phyloP scores from a whole-genome alignment of 2,329 filamentous ascomycete species.

The Leptographium galeiforme region DNA sequence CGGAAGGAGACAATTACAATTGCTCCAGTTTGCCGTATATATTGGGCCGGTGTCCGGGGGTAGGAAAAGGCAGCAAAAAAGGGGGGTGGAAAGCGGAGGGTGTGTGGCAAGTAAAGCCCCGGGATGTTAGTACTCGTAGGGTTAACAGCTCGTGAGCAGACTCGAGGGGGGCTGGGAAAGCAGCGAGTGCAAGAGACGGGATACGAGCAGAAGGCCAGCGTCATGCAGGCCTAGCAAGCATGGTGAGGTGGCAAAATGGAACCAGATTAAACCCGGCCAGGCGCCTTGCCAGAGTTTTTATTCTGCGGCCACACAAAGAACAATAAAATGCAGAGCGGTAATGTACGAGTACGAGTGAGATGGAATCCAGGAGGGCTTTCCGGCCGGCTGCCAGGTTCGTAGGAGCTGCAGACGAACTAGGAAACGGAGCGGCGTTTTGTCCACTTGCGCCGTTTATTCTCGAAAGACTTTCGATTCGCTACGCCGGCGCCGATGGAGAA shows the following conservation, averaged over 20 bases:
- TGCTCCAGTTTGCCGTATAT: neutral
- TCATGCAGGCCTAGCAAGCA: constrained; percentile 25
- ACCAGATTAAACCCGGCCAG: constrained; percentile 12
- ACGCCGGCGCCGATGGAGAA: neutral
- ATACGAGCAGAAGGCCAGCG: constrained; percentile 9
- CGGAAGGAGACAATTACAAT: neutral
- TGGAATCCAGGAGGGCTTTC: neutral
- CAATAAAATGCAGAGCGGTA: neutral
- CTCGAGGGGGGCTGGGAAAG: neutral
- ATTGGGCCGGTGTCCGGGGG: neutral
- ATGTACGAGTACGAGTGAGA: neutral
- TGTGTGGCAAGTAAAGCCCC: neutral
- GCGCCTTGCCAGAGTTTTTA: constrained; percentile 17
- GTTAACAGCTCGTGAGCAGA: no score
- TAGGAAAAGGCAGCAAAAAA: neutral
- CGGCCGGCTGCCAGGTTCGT: neutral
- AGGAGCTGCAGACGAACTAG: neutral
- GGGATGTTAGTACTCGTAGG: neutral
- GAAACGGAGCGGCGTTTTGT: neutral
- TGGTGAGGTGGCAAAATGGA: constrained; percentile 31
- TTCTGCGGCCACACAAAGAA: neutral
- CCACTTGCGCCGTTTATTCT: constrained; percentile 1
- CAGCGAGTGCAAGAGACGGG: constrained; percentile 1
- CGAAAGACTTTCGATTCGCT: neutral
- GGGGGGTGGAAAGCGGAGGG: neutral